phyloP scores from a whole-genome alignment of 1,284 basidiomycete genomes.

The Trichosporon ovoides region DNA sequence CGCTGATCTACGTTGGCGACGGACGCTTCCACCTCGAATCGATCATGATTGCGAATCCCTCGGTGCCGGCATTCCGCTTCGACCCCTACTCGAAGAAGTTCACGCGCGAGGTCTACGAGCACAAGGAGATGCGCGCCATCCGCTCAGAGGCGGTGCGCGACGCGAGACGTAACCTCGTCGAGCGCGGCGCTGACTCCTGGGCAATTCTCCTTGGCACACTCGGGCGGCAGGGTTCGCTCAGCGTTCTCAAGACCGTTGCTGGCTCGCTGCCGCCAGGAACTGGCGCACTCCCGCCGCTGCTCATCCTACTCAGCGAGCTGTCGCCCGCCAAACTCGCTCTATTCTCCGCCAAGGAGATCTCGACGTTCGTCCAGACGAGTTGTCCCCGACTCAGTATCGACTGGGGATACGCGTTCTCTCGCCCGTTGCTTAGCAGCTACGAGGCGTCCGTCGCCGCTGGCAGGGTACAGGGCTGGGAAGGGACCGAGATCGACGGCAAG shows the following conservation, averaged over 20 bases:
- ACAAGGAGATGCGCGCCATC: constrained; percentile 73
- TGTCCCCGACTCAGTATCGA: constrained; percentile 60
- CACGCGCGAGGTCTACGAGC: constrained; percentile 87
- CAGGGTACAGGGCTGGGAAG: constrained; percentile 53
- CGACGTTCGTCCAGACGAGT: constrained; percentile 25
- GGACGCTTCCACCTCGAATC: constrained; percentile 97
- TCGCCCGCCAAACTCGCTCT: constrained; percentile 88
- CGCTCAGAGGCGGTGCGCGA: constrained; percentile 71
- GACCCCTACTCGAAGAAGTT: constrained; percentile 98
- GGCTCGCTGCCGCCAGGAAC: constrained; percentile 37
- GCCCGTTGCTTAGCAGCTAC: constrained; percentile 86
- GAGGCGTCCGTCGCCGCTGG: constrained; percentile 87
- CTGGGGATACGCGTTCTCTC: constrained; percentile 94
- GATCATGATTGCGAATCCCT: constrained; percentile 98
- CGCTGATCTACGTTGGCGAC: constrained; percentile 90
- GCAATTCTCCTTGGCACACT: constrained; percentile 94
- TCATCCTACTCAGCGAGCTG: constrained; percentile 83
- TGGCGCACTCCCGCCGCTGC: constrained; percentile 57
- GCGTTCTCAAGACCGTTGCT: constrained; percentile 75
- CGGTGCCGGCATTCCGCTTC: constrained; percentile 93
- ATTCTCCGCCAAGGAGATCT: constrained; percentile 51
- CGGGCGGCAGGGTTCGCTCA: constrained; percentile 87
- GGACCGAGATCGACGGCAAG: constrained; percentile 35
- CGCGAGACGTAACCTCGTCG: constrained; percentile 62
- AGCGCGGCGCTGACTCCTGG: constrained; percentile 56